phyloP scores from a whole-genome alignment of 345 rosid genomes.

The Pelargonium nanum region DNA sequence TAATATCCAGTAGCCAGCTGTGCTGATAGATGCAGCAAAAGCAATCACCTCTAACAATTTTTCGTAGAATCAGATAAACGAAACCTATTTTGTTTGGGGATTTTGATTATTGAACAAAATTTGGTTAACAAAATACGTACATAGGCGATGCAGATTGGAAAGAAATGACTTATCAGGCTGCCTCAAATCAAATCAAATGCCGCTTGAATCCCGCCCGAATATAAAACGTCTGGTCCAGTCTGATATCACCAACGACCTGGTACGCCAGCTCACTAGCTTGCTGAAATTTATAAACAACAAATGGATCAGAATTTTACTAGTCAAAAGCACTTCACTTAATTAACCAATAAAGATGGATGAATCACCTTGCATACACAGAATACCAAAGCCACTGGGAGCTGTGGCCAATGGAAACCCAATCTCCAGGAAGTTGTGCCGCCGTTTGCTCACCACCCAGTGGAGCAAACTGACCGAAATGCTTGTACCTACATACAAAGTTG shows the following conservation, averaged over 20 bases:
- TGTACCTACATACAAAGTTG: slow-evolving; percentile 76
- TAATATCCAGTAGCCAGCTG: too few relatives aligned
- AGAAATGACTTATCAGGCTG: too few relatives aligned
- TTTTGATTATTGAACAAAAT: too few relatives aligned
- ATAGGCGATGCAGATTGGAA: too few relatives aligned
- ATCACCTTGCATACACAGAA: slow-evolving; percentile 86
- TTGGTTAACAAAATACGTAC: too few relatives aligned
- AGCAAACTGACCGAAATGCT: slow-evolving; percentile 90
- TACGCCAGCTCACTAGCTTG: slow-evolving; percentile 97
- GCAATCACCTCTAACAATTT: too few relatives aligned
- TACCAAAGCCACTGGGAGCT: slow-evolving; percentile 98
- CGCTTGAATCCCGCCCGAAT: slow-evolving; percentile 86
- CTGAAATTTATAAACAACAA: slow-evolving; percentile 31
- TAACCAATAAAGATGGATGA: background rate
- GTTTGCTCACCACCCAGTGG: slow-evolving; percentile 98
- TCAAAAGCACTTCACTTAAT: too few relatives aligned
- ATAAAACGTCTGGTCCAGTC: slow-evolving; percentile 89
- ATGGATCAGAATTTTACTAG: too few relatives aligned
- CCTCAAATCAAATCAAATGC: slow-evolving; percentile 40
- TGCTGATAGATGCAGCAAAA: too few relatives aligned
- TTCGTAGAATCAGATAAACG: too few relatives aligned
- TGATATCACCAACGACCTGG: slow-evolving; percentile 74
- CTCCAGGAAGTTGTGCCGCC: slow-evolving; percentile 96
- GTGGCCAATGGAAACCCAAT: slow-evolving; percentile 88
- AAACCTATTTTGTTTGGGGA: too few relatives aligned